Evolutionary conservation across 2,329 filamentous ascomycete genomes (phyloP).

Genomic region (Cercospora citrullina): DNA sequence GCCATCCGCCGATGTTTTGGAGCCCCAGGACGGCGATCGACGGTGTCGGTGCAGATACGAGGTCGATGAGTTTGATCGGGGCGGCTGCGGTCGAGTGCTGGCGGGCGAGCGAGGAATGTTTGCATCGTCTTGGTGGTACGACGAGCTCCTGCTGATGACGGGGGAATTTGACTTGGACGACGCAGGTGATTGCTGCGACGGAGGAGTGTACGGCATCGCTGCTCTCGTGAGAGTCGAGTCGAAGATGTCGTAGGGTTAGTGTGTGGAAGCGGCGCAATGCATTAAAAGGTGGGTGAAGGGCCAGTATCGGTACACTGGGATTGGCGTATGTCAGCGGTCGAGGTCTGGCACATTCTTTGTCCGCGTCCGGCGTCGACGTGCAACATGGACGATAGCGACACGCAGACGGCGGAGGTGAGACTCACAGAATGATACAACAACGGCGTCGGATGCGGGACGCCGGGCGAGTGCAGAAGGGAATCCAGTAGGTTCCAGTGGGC

Average conservation of each 20-base stretch:
- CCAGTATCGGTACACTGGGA: constrained; percentile 19
- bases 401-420: constrained; percentile 8
- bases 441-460: constrained; percentile 22
- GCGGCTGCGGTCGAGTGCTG: constrained; percentile 50
- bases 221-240: constrained; percentile 23
- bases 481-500: constrained; percentile 22
- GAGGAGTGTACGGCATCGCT: constrained; percentile 84
- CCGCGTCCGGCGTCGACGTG: not conserved
- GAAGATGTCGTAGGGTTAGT: constrained; percentile 36
- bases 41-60: constrained; percentile 64
- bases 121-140: constrained; percentile 46
- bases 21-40: constrained; percentile 54
- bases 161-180: constrained; percentile 57
- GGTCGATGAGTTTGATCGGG: constrained; percentile 59
- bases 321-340: constrained; percentile 15
- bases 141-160: constrained; percentile 52
- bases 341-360: constrained; percentile 8
- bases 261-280: constrained; percentile 40
- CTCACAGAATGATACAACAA: constrained; percentile 38
- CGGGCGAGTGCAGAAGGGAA: constrained; percentile 14
- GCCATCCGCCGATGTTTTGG: constrained; percentile 21
- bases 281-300: constrained; percentile 43
- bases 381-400: not conserved
- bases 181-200: constrained; percentile 63
- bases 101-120: constrained; percentile 38